Base-by-base conservation (phyloP, 2,329 filamentous ascomycete genomes). In the Chrysoporthe puriensis region DNA sequence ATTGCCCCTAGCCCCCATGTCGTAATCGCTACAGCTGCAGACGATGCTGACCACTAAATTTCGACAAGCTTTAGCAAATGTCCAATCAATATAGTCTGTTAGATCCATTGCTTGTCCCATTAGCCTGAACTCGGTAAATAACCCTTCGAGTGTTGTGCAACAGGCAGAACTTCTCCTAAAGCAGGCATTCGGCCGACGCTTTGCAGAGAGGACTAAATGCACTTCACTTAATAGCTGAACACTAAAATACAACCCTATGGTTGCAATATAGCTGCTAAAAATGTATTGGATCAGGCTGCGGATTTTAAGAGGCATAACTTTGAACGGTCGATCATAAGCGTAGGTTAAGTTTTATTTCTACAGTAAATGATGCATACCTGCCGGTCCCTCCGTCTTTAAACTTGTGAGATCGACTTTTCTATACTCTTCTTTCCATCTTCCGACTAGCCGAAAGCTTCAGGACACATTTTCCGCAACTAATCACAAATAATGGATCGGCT, bases 401-500 rank as follows among this genome's bases (percentile, higher is more conserved):
- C 44, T 16, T 5, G 13, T 46, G 2, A n/a, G 18, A 14, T 46
- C 4, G 18, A 6, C 11, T 46, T 18, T 46, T 46, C 44, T 16
- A 14, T 6, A 18, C 13, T 16, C 44, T 16, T 46, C 44, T 18
- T 16, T 18, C 14, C 6, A 46, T 46, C 16, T 14, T 46, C 44
- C 6, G 2, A 18, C 14, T 18, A 14, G 16, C 44, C 18, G 16
- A 4, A 46, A 18, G 7, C 4, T 14, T 26, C 26, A 26, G 26
- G 26, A 26, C 26, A 26, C 26, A 2, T 26, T 26, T 26, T 26
- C 26, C 26, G 26, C 26, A 26, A 26, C 26, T 26, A 26, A 26
- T 26, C 48, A 52, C 48, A 26, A 9, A n/a, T 18, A 13, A 64
- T 64, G 63, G 43, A 64, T 21, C 18, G 36, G 34, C 63, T 52